Base-by-base conservation (phyloP, 1,139 yeast genomes). In the Debaryomyces robertsiae region DNA sequence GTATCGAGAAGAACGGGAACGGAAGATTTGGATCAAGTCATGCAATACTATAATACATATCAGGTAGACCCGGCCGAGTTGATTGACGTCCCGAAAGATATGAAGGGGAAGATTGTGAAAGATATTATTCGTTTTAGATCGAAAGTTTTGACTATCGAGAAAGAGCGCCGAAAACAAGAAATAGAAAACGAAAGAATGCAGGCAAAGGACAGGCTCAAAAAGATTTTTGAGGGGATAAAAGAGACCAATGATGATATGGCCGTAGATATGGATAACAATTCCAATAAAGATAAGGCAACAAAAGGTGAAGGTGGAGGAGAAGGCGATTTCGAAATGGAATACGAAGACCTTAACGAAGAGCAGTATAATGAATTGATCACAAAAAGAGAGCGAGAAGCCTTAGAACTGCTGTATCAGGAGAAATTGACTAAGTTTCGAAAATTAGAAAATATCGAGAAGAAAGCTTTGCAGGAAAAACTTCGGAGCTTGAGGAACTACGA, bases 41-140 rank as follows among this genome's bases (percentile, higher is more conserved):
- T 64, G 52, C 57, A 62, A 25, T 65, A 65, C 46, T 69, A 67
- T 49, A 56, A 54, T 24, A 55, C 65, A 23, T 84, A 84, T 53
- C 69, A 73, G 41, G 79, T 84, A 16, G 88, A 84, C 54, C 66
- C 75, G 15, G 66, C 67, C 43, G 89, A 84, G 47, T 58, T 84
- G 43, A 66, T 75, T 11, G 91, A 82, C 52, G 76, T 84, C 5
- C 90, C 91, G 2, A 63, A 67, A 27, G 75, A 77, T 31, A 67
- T 79, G 64, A 63, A 79, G 35, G 83, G 80, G n/a, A 70, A 67
- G 27, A 75, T 84, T 27, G 75, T 75, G 32, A 73, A 73, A 44
- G 84, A 81, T 46, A 78, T 84, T 41, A 67, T 81, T 38, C 77
- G 75, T 47, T 84, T 84, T 55, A 64, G 93, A 51, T 70, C 84